phyloP scores from a whole-genome alignment of 1,139 yeast genomes.

The Candida sp. region DNA sequence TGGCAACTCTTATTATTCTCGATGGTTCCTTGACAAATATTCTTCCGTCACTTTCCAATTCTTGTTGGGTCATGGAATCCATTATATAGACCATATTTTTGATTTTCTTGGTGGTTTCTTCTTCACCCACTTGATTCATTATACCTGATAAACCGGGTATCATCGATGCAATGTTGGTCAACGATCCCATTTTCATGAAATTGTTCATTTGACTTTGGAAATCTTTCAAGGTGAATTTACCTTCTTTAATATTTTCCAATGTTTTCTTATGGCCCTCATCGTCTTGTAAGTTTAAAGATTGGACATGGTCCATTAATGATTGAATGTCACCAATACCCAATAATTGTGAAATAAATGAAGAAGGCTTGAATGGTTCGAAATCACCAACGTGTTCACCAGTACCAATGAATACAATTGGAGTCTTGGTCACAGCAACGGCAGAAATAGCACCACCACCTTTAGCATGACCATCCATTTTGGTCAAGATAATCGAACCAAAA shows the following conservation, averaged over 20 bases:
- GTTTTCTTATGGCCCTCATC: constrained; percentile 75
- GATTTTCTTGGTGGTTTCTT: constrained; percentile 77
- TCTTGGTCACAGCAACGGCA: constrained; percentile 95
- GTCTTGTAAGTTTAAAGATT: constrained; percentile 77
- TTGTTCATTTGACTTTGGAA: constrained; percentile 95
- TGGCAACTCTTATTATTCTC: constrained; percentile 85
- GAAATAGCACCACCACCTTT: constrained; percentile 99
- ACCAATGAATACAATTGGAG: constrained; percentile 97
- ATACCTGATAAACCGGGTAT: constrained; percentile 89
- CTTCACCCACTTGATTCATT: constrained; percentile 88
- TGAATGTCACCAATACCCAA: constrained; percentile 96
- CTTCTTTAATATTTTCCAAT: constrained; percentile 90
- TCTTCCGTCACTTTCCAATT: constrained; percentile 87
- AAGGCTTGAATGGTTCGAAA: constrained; percentile 87
- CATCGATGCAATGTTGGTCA: constrained; percentile 92
- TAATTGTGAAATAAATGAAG: constrained; percentile 82
- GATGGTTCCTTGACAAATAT: constrained; percentile 79
- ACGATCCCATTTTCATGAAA: constrained; percentile 94
- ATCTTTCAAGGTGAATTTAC: constrained; percentile 89
- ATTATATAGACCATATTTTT: constrained; percentile 88
- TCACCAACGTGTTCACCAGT: constrained; percentile 98
- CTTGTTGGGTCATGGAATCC: constrained; percentile 96
- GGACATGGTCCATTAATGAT: constrained; percentile 91
- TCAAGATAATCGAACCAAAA: constrained; percentile 92
- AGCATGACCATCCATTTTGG: constrained; percentile 99